Evolutionary conservation across 139 green algal species (phyloP).

Genomic region (Chlamydomonas eustigma): DNA sequence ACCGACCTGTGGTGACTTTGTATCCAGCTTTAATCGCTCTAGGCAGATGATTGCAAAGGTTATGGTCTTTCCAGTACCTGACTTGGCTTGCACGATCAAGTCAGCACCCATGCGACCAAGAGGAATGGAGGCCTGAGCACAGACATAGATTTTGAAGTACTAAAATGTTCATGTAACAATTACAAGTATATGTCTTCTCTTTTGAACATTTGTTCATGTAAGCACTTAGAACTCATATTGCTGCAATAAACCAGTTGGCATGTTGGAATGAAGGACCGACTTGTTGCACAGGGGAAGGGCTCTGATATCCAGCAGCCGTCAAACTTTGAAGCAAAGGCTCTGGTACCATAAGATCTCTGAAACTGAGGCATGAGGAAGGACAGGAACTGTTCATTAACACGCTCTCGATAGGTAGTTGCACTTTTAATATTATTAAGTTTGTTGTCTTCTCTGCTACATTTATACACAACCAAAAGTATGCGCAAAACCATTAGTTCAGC

Average conservation of each 20-base stretch:
- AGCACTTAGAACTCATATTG: background rate
- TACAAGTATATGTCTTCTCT: background rate
- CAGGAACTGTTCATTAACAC: background rate
- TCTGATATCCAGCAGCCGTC: background rate
- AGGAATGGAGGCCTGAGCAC: constrained; percentile 58
- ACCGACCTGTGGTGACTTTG: constrained; percentile 41
- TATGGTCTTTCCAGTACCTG: constrained; percentile 82
- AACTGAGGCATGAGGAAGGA: background rate
- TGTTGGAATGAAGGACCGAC: background rate
- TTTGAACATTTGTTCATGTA: background rate
- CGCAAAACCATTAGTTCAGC: background rate
- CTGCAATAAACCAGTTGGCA: background rate
- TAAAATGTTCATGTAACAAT: background rate
- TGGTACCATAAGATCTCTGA: constrained; percentile 7
- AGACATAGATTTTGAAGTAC: constrained; percentile 24
- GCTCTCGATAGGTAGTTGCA: background rate
- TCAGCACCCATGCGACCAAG: constrained; percentile 65
- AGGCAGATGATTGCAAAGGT: constrained; percentile 62
- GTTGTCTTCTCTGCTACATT: background rate
- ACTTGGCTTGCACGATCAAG: constrained; percentile 82
- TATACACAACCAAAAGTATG: background rate
- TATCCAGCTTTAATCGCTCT: constrained; percentile 43
- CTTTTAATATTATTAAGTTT: background rate
- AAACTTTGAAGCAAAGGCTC: background rate
- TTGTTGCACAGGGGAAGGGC: constrained; percentile 8